phyloP scores from a whole-genome alignment of 352 stramenopile genomes.

The Phytopythium vexans region DNA sequence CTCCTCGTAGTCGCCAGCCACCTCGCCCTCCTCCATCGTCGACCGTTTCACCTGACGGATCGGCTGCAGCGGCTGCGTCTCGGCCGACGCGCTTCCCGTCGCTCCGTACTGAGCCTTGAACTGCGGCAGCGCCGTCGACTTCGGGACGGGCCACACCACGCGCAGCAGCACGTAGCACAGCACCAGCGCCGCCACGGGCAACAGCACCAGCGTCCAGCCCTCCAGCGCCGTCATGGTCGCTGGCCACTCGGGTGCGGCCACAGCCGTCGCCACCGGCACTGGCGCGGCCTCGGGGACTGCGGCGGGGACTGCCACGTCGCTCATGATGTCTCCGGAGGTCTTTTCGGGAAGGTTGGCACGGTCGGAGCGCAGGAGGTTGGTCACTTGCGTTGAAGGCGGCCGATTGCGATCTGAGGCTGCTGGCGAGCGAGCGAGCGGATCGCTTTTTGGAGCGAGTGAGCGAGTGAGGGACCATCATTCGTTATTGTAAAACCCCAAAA shows the following conservation, averaged over 20 bases:
- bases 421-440: too few relatives aligned
- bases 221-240: conserved; percentile 37
- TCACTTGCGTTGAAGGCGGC: background rate
- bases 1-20: conserved; percentile 53
- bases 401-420: conserved; percentile 4
- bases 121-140: conserved; percentile 32
- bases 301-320: conserved; percentile 6
- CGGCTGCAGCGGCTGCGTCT: conserved; percentile 32
- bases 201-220: conserved; percentile 29
- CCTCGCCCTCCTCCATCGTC: conserved; percentile 49
- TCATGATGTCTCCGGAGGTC: background rate
- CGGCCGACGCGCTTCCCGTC: conserved; percentile 31
- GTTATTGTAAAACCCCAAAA: conserved; percentile 2
- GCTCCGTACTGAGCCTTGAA: conserved; percentile 25
- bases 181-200: conserved; percentile 44
- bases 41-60: conserved; percentile 44
- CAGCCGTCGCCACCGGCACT: too few relatives aligned
- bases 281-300: conserved; percentile 12
- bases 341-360: background rate
- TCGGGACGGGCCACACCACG: conserved; percentile 57
- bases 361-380: background rate
- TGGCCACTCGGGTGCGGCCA: conserved; percentile 41
- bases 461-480: background rate
- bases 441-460: too few relatives aligned
- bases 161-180: conserved; percentile 65